Base-by-base conservation (phyloP, 345 rosid species). In the Citrus glauca region DNA sequence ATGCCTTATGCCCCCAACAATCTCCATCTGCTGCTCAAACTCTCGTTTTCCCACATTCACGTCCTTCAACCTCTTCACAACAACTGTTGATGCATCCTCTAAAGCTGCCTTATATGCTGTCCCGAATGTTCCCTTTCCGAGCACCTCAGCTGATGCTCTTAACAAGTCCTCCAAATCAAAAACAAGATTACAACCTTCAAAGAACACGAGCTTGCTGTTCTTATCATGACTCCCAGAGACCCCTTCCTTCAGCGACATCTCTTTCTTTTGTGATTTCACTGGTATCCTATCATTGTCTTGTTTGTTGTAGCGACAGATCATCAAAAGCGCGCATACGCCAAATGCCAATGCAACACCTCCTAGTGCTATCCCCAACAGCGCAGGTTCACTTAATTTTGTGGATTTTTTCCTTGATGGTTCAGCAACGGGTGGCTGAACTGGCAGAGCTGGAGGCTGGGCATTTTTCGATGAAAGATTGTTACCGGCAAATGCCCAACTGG, bases 81-180 rank as follows among this genome's bases (percentile, higher is more conserved):
- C 92, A 40, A 96, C 93, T 7, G 98, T 94, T 6, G 87, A 88
- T 0, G 91, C 84, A 81, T 96, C 99, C 79, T 93, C 97, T 70
- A 96, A 79, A 69, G 89, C 94, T 1, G 98, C 99, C 84, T 90
- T 94, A 67, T 96, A 96, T 9, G 92, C 89, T 81, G 93, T 88
- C 50, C 98, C 98, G 42, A 89, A 90, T n/a, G 90, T 84, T n/a
- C 97, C 99, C 74, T 96, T 96, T 73, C 97, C 98, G 30, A 94
- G 86, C 78, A 96, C 97, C 88, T 94, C 97, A n/a, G 99, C 98
- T 37, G 98, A 96, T 37, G 99, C 98, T 76, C 97, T 90, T 82
- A 94, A 79, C 83, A 96, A 83, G 83, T 94, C 98, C 85, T 94
- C 98, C 57, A 94, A 82, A 75, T 94, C 93, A 61, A 94, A 94